These are phyloP conservation scores for Pseudozyma tsukubaensis DNA, from an alignment of 1,284 basidiomycete genomes.

Conservation along the genomic window DNA sequence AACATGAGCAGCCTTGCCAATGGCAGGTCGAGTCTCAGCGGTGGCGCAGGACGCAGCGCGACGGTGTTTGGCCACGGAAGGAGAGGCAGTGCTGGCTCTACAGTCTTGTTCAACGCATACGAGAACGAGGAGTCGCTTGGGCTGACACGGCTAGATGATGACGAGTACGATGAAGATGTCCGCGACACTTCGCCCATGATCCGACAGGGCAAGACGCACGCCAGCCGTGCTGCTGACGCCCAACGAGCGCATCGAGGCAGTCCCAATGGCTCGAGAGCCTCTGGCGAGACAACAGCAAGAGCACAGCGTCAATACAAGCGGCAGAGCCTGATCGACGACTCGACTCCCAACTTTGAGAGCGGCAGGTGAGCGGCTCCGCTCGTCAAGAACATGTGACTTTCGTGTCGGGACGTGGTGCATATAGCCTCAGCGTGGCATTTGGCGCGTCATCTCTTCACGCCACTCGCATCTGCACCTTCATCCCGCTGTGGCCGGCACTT, in stretches of 20 bases:
- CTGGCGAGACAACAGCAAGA: constrained; percentile 21
- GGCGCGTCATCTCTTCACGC: background rate
- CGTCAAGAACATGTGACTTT: constrained; percentile 1
- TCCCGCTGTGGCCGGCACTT: background rate
- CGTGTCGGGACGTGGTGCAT: constrained; percentile 3
- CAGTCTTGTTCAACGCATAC: constrained; percentile 61
- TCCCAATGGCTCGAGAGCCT: constrained; percentile 14
- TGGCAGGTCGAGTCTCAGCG: constrained; percentile 34
- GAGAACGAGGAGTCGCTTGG: constrained; percentile 60
- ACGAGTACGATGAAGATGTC: constrained; percentile 45
- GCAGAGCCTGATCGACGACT: constrained; percentile 47
- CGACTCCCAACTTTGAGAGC: constrained; percentile 22
- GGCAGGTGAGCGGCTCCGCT: constrained; percentile 10
- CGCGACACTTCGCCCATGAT: constrained; percentile 44
- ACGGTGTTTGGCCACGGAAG: constrained; percentile 34
- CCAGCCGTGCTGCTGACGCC: background rate
- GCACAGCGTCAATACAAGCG: constrained; percentile 38
- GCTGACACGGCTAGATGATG: constrained; percentile 57
- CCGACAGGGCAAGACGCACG: constrained; percentile 37
- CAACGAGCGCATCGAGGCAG: background rate
- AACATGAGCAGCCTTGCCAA: constrained; percentile 45
- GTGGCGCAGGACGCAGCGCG: constrained; percentile 30
- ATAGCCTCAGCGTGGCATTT: background rate
- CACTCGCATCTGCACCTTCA: background rate
- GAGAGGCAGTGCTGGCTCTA: constrained; percentile 43